A percentile compares a stretch with the other conserved stretches of the same genome.
These are phyloP conservation scores for Saksenaea vasiformis DNA, from an alignment of 371 early-diverging fungal species.

Conservation along the genomic window DNA sequence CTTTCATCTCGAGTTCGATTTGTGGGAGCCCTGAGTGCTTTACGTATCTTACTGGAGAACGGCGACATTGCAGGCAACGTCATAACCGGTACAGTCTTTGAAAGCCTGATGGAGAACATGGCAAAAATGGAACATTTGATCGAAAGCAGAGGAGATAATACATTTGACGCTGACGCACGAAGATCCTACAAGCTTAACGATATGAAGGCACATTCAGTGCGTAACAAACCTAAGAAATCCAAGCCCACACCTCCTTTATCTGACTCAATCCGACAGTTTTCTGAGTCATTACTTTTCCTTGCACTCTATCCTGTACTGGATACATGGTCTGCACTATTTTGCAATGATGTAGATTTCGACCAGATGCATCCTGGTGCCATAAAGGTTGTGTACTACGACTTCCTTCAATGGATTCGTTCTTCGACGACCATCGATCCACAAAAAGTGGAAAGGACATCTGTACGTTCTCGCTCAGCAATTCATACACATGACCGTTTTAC, in stretches of 20 bases:
- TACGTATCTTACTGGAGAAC: constrained; percentile 45
- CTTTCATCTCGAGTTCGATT: constrained; percentile 19
- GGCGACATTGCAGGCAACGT: constrained; percentile 30
- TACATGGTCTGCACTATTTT: constrained; percentile 24
- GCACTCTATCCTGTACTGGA: constrained; percentile 35
- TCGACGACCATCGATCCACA: background rate
- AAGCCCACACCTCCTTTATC: constrained; percentile 13
- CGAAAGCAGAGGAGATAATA: constrained; percentile 4
- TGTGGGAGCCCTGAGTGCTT: constrained; percentile 35
- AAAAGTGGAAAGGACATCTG: background rate
- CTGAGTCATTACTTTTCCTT: constrained; percentile 24
- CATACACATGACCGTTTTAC: background rate
- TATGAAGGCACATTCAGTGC: background rate
- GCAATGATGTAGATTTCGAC: constrained; percentile 12
- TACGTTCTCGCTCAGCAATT: background rate
- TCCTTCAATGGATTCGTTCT: constrained; percentile 28
- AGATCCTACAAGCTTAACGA: constrained; percentile 6
- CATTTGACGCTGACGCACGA: constrained; percentile 1
- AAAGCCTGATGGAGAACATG: constrained; percentile 20
- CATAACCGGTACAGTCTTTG: constrained; percentile 19
- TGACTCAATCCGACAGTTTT: constrained; percentile 23
- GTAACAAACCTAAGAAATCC: background rate
- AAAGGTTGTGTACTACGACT: constrained; percentile 19
- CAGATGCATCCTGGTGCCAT: constrained; percentile 27
- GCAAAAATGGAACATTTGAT: constrained; percentile 17